Evolutionary conservation across 169 alveolate species (phyloP), one percentile per base, ranked within the genome.

Genomic region (Hammondia hammondi): DNA sequence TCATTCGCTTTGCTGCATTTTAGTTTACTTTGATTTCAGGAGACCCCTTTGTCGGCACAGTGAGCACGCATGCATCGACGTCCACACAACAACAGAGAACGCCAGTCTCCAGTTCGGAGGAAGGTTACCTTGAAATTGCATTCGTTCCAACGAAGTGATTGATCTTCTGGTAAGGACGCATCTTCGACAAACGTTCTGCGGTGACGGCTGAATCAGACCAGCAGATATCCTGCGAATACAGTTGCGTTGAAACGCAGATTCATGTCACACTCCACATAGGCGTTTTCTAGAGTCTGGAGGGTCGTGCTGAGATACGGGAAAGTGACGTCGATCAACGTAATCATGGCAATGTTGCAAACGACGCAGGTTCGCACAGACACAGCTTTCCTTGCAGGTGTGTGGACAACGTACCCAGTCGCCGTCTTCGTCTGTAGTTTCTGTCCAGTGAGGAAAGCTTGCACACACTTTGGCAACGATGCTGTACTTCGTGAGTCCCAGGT

Each of bases 131-230:
- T 1, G 96, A 70, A 17, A 94, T 94, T 2, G 96, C 95, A 88
- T 82, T 85, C 61, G 96, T 94, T 27, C 96, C 96, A 3, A 94
- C 94, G 29, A 94, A 94, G 77, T 94, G 96, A 37, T 94, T 94
- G 70, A 94, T 92, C 77, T 92, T 94, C 84, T 94, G 96, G 91
- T 94, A 94, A 10, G 94, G 96, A 39, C 91, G 81, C 96, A 94
- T 94, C 87, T 46, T 46, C 61, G 88, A 82, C 14, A 94, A 84
- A 21, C 95, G 73, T 27, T 94, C 95, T 6, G 91, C 52, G 46
- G 85, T 85, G 10, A 94, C 70, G 10, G 96, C 81, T 9, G 88
- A 46, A 37, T 94, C 96, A 43, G 88, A 89, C 96, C 96, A 94
- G 43, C 88, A 81, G 29, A 94, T 7, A 81, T 94, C 96, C 96